These are phyloP conservation scores for Chaetomiaceae sp. DNA, from an alignment of 2,329 filamentous ascomycete species.

Conservation along the genomic window DNA sequence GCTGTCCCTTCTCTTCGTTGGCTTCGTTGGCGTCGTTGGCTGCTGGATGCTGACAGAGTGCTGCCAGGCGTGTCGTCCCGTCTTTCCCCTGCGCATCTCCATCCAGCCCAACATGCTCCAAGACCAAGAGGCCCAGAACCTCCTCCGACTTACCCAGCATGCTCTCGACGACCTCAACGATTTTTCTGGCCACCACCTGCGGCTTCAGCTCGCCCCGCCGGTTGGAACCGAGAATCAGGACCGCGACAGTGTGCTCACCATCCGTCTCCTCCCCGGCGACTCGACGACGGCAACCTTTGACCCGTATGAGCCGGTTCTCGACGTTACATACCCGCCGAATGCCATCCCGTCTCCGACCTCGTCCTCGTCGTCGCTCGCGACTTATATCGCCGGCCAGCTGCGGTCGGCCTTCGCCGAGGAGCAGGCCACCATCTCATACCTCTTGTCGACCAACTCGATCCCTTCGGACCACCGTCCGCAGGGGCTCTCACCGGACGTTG, in stretches of 20 bases:
- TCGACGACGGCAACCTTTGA: slow-evolving; percentile 60
- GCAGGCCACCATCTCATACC: slow-evolving; percentile 74
- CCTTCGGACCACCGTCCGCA: slow-evolving; percentile 43
- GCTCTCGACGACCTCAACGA: slow-evolving; percentile 82
- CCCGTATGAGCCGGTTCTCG: slow-evolving; percentile 64
- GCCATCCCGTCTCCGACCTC: slow-evolving; percentile 62
- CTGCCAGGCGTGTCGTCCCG: slow-evolving; percentile 72
- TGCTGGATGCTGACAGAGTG: slow-evolving; percentile 1
- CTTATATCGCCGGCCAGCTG: slow-evolving; percentile 73
- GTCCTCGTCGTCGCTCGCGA: slow-evolving; percentile 67
- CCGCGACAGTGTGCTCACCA: slow-evolving; percentile 56
- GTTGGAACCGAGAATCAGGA: slow-evolving; percentile 31
- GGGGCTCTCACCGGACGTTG: slow-evolving; percentile 45
- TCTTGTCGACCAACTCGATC: slow-evolving; percentile 57
- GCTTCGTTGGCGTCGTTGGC: too few species aligned
- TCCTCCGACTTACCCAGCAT: slow-evolving; percentile 78
- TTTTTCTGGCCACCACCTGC: slow-evolving; percentile 77
- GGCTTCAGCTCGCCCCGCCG: slow-evolving; percentile 57
- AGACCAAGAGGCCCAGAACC: slow-evolving; percentile 62
- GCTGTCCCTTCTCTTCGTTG: too few species aligned
- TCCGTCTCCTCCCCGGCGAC: slow-evolving; percentile 64
- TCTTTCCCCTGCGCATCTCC: slow-evolving; percentile 79
- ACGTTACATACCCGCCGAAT: slow-evolving; percentile 70
- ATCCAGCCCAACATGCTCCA: slow-evolving; percentile 65
- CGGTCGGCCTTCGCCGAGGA: slow-evolving; percentile 80